Conservation (phyloP, 176 grass and related monocot species). For the Panicum miliaceum region DNA sequence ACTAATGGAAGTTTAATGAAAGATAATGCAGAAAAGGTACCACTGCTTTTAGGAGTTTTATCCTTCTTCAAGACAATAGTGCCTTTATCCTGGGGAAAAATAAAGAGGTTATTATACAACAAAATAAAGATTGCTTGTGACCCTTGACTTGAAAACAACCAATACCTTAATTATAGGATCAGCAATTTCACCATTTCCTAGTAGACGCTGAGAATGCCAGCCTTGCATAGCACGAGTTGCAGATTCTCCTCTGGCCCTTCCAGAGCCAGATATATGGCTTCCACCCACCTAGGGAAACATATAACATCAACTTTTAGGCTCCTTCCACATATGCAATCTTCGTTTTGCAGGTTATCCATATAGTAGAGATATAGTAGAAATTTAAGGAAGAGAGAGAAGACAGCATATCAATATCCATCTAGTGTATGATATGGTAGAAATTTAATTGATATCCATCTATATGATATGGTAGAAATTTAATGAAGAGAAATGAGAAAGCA, state of each 20-base stretch:
- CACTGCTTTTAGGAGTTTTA: conserved; percentile 64
- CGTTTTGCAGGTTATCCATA: no score
- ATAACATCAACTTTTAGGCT: conserved; percentile 27
- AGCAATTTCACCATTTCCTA: conserved; percentile 75
- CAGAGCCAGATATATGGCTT: conserved; percentile 69
- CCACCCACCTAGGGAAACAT: conserved; percentile 57
- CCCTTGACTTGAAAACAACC: conserved; percentile 32
- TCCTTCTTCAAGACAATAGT: conserved; percentile 51
- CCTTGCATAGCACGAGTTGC: conserved; percentile 89
- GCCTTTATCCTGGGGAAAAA: conserved; percentile 56
- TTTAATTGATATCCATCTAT: no score
- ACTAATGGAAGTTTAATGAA: conserved; percentile 20
- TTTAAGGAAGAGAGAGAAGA: no score
- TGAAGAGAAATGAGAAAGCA: no score
- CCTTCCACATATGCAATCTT: no score
- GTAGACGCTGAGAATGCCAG: conserved; percentile 73
- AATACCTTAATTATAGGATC: conserved; percentile 87
- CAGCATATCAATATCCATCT: no score
- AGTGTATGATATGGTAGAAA: no score
- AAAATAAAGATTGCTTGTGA: conserved; percentile 23
- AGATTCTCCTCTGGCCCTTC: conserved; percentile 81
- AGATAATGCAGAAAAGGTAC: conserved; percentile 37
- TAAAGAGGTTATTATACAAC: conserved; percentile 20
- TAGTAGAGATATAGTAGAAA: no score
- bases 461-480: no score